Evolutionary conservation across 441 rosid genomes (phyloP).

Genomic region (Kokia cookei): DNA sequence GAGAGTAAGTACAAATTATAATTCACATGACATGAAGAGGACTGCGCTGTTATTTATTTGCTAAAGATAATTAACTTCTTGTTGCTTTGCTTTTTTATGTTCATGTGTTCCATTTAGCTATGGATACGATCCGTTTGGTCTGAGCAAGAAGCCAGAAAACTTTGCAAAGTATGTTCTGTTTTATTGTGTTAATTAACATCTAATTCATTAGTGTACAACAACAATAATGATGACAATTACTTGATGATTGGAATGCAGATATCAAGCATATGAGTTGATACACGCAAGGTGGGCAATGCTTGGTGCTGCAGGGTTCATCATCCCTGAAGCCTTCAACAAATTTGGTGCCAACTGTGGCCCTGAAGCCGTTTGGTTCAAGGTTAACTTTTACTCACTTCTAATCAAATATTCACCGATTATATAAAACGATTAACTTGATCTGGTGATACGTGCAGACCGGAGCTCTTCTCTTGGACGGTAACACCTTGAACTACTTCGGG

Average conservation of each 20-base stretch:
- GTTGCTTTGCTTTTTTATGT: neutral
- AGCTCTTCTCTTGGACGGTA: slow-evolving; percentile 91
- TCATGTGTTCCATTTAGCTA: slow-evolving; percentile 38
- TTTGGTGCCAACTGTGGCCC: slow-evolving; percentile 97
- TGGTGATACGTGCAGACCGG: slow-evolving; percentile 54
- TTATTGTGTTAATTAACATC: too few relatives aligned
- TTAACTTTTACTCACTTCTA: slow-evolving; percentile 2
- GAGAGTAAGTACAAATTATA: slow-evolving; percentile 63
- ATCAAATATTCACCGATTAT: neutral
- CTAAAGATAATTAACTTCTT: neutral
- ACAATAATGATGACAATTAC: too few relatives aligned
- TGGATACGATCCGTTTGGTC: slow-evolving; percentile 97
- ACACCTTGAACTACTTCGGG: slow-evolving; percentile 92
- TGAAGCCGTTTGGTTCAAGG: slow-evolving; percentile 99
- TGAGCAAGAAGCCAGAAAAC: slow-evolving; percentile 88
- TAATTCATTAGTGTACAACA: too few relatives aligned
- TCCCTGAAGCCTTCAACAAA: slow-evolving; percentile 95
- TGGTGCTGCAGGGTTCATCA: slow-evolving; percentile 91
- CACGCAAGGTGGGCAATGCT: slow-evolving; percentile 98
- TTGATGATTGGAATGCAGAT: slow-evolving; percentile 28
- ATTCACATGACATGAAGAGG: neutral
- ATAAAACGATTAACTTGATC: neutral
- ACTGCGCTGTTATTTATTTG: neutral
- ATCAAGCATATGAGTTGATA: slow-evolving; percentile 87
- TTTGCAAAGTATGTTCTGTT: slow-evolving; percentile 62